Conservation (phyloP, 257 asterid genomes). For the Striga asiatica region DNA sequence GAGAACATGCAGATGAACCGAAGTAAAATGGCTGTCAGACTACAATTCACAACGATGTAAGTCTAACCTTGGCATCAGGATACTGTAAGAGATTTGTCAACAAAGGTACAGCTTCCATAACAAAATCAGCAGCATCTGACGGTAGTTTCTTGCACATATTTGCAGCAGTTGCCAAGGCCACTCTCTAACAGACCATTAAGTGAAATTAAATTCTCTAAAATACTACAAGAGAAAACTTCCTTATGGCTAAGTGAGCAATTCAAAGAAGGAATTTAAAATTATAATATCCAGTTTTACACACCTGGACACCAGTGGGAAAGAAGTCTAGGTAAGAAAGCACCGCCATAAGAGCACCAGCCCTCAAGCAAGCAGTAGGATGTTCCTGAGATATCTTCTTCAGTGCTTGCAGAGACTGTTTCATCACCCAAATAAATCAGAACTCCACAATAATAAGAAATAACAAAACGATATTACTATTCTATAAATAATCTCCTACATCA, state of each 20-base stretch:
- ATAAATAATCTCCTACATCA: not conserved
- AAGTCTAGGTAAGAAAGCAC: conserved; percentile 98
- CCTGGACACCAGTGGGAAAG: conserved; percentile 99
- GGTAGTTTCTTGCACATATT: conserved; percentile 98
- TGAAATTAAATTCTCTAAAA: not conserved
- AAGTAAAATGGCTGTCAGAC: not conserved
- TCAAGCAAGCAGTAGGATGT: conserved; percentile 96
- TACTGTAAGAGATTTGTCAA: conserved; percentile 95
- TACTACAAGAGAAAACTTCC: not conserved
- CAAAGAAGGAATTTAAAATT: not conserved
- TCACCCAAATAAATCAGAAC: conserved; percentile 13
- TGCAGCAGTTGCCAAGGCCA: conserved; percentile 94
- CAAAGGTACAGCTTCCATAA: conserved; percentile 97
- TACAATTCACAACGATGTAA: not conserved
- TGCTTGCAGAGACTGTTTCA: conserved; percentile 89
- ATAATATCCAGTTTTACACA: conserved; percentile 21
- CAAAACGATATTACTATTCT: not conserved
- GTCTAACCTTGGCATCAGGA: conserved; percentile 87
- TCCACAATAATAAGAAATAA: not conserved
- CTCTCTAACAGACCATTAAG: conserved; percentile 46
- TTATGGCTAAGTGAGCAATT: conserved; percentile 1
- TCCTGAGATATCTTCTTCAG: conserved; percentile 96
- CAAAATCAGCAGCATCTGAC: conserved; percentile 95
- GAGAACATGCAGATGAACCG: not conserved
- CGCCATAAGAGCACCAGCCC: conserved; percentile 99